Base-by-base conservation (phyloP, 345 rosid genomes). In the Lepidium didymum region DNA sequence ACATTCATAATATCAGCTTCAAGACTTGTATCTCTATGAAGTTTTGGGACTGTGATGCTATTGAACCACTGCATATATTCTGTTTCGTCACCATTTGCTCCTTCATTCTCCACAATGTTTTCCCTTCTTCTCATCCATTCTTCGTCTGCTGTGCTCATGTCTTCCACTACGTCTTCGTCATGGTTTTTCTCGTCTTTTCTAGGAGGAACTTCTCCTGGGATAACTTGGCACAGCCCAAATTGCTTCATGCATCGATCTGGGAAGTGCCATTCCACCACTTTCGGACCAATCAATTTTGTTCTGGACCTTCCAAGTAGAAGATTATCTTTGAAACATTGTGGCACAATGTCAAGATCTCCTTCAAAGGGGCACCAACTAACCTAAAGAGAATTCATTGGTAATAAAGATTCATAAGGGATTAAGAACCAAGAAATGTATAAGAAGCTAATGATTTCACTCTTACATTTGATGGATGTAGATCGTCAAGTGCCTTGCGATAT, bases 201-300 rank as follows among this genome's bases (percentile, higher is more conserved):
- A 4, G 41, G 71, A 56, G 75, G 75, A 64, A 81, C 92, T 52
- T 80, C 87, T 56, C 78, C 79, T 0, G 96, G 92, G 44, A 89
- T 82, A 38, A 81, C 78, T 78, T 85, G 96, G 58, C 64, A 53
- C 69, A 84, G 56, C 16, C 91, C 93, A 55, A 81, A 83, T 75
- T 89, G 96, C 77, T 89, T 84, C 66, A 89, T 73, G 77, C 93
- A 89, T 51, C 89, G 83, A 77, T 87, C 89, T 44, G 93, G 91
- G 29, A 87, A 88, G 81, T 89, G 93, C 74, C 93, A 83, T 64
- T 87, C 91, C 10, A 88, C 92, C 77, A 86, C 86, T 75, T 87
- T 86, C 16, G 88, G 88, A 73, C 89, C 86, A 56, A 89, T 84
- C 68, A 89, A 64, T 85, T 81, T 87, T 21, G 96, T 87, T 76